Conservation (phyloP, 179 eudicot species). For the Patellifolia procumbens region DNA sequence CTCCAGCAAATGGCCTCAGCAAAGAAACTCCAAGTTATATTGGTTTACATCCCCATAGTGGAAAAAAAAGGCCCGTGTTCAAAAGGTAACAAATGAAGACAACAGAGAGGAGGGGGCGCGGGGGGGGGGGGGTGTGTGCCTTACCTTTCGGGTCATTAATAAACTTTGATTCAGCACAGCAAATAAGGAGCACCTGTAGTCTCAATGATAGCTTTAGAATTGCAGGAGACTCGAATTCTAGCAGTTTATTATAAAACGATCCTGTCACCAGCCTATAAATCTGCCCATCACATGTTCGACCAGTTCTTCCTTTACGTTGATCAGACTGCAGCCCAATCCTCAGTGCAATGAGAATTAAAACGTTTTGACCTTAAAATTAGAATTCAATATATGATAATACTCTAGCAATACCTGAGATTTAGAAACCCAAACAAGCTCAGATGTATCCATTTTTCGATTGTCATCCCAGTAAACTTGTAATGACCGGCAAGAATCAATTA, state of each 20-base stretch:
- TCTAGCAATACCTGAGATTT: constrained; percentile 71
- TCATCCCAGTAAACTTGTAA: constrained; percentile 86
- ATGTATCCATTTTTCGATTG: constrained; percentile 57
- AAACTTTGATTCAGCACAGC: constrained; percentile 80
- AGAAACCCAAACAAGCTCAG: constrained; percentile 90
- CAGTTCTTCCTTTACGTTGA: constrained; percentile 94
- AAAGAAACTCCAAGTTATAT: not conserved
- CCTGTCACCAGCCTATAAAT: constrained; percentile 75
- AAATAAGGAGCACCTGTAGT: constrained; percentile 75
- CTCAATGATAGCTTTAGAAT: constrained; percentile 73
- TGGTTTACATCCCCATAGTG: constrained; percentile 3
- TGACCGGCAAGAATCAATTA: constrained; percentile 93
- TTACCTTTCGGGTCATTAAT: constrained; percentile 87
- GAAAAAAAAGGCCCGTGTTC: constrained; percentile 2
- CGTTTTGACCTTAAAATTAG: not conserved
- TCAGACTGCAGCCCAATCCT: constrained; percentile 59
- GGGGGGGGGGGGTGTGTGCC: not conserved
- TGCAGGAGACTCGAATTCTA: constrained; percentile 67
- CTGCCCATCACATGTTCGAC: constrained; percentile 93
- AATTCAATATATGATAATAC: not conserved
- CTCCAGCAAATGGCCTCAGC: too few species aligned
- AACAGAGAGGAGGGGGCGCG: not conserved
- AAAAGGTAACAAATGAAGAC: not conserved
- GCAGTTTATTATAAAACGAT: constrained; percentile 59
- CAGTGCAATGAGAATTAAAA: constrained; percentile 12